Percentiles rank a stretch among this genome's conserved stretches.
Conservation (phyloP, 2,329 filamentous ascomycete species). For the Phoma sp. region DNA sequence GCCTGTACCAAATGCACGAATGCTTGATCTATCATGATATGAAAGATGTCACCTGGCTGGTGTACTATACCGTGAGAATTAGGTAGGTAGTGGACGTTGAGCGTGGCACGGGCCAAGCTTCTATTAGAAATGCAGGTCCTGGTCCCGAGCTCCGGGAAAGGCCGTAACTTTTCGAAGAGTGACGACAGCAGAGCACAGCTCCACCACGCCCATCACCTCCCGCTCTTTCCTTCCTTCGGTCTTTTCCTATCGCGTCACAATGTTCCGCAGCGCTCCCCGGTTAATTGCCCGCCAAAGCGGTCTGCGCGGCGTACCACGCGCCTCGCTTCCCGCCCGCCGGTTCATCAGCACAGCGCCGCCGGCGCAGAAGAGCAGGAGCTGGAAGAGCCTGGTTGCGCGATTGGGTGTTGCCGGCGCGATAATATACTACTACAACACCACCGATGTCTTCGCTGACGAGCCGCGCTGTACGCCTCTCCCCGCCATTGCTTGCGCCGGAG, state of each 20-base stretch:
- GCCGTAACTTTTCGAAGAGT: conserved; percentile 16
- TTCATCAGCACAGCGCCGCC: conserved; percentile 65
- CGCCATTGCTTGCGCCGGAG: not conserved
- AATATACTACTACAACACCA: conserved; percentile 95
- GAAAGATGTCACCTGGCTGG: too few relatives aligned
- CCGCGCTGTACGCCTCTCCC: conserved; percentile 66
- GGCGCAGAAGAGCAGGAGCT: conserved; percentile 73
- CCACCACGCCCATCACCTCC: conserved; percentile 23
- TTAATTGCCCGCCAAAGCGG: conserved; percentile 44
- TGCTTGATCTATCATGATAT: not conserved
- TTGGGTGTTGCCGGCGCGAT: conserved; percentile 77
- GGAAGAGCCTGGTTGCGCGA: conserved; percentile 77
- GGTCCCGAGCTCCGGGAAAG: conserved; percentile 12
- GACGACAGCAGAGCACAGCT: conserved; percentile 4
- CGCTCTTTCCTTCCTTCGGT: conserved; percentile 19
- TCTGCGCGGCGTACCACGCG: conserved; percentile 36
- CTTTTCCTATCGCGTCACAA: conserved; percentile 40
- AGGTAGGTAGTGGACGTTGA: too few relatives aligned
- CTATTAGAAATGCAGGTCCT: too few relatives aligned
- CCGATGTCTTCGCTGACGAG: conserved; percentile 84
- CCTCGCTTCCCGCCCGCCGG: conserved; percentile 50
- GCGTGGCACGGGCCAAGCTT: too few relatives aligned
- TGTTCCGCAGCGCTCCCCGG: conserved; percentile 61
- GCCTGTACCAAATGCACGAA: conserved; percentile 2
- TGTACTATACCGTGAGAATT: too few relatives aligned